Base-by-base conservation (phyloP, 2,329 filamentous ascomycete species). In the Cladosporium sp. region DNA sequence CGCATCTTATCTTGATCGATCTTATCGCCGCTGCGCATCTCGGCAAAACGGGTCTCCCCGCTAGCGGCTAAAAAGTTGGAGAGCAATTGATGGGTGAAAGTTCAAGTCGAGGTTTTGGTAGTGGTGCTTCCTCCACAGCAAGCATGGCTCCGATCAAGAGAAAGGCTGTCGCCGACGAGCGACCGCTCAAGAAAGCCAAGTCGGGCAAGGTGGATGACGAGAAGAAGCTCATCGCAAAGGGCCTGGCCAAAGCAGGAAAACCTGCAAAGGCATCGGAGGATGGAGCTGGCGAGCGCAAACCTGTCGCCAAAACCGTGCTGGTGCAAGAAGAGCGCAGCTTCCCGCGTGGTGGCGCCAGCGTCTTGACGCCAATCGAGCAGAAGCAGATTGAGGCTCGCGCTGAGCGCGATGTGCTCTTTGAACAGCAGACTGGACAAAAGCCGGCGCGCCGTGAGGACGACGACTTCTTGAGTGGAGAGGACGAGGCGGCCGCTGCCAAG, bases 331-430 rank as follows among this genome's bases (percentile, higher is more conserved):
- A 97, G 71, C 87, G 87, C 36, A 82, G 93, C 45, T 99, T 99
- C 69, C 93, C 94, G 65, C 86, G 94, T 81, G 94, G 94, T 58
- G 95, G 94, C 43, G 93, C 86, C 55, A 95, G 90, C 70, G 82
- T 96, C 55, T 78, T 99, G 71, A 97, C 94, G 1, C 92, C 94
- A 19, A 80, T 99, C 54, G 94, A 99, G 74, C 89, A 95, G 72
- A 97, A 96, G 77, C 91, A 97, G 75, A 97, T 99, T 63, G 88
- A 94, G 69, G 88, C 95, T 60, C 89, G 97, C 75, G 94, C 94
- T 47, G 94, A 89, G 70, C 87, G 88, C 67, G 94, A 99, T 79
- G 94, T 92, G 40, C 79, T 95, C 39, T 94, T 93, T 71, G 94
- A 97, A 75, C 88, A 95, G 67, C 83, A 88, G 65, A 84, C 75